Conservation (phyloP, 2,329 filamentous ascomycete genomes). For the Aspergillus sp. region DNA sequence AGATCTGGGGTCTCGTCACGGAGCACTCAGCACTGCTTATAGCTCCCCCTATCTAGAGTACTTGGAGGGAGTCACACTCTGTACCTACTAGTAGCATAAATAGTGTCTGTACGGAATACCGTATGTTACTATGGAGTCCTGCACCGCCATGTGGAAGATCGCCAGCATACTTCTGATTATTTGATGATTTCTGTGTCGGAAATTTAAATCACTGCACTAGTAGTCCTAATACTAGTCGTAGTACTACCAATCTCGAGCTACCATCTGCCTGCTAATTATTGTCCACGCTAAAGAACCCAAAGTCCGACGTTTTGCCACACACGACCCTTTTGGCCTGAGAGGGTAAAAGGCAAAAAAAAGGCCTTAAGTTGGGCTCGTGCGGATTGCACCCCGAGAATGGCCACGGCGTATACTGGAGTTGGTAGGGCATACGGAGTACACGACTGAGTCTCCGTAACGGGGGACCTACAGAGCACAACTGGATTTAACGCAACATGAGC, state of each 20-base stretch:
- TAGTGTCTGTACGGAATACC: no score
- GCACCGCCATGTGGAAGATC: not conserved
- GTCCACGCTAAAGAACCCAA: not conserved
- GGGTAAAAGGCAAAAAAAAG: not conserved
- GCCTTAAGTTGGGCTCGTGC: not conserved
- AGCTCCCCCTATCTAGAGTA: no score
- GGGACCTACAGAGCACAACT: not conserved
- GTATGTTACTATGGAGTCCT: no score
- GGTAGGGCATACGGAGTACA: not conserved
- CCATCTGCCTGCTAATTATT: not conserved
- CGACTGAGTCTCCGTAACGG: not conserved
- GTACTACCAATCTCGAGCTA: no score
- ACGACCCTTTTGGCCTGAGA: not conserved
- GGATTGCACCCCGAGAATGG: not conserved
- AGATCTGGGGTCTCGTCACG: no score
- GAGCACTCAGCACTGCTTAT: no score
- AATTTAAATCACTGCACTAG: no score
- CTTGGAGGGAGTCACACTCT: no score
- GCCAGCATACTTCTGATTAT: not conserved
- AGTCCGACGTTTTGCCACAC: not conserved
- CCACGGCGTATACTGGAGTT: no score
- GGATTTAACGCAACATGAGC: not conserved
- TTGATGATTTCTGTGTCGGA: not conserved
- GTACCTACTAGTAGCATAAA: no score
- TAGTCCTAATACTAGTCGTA: no score